Evolutionary conservation across 768 basidiomycete genomes (phyloP), one percentile per base, ranked within the genome.

Genomic region (Agrocybe pediades): DNA sequence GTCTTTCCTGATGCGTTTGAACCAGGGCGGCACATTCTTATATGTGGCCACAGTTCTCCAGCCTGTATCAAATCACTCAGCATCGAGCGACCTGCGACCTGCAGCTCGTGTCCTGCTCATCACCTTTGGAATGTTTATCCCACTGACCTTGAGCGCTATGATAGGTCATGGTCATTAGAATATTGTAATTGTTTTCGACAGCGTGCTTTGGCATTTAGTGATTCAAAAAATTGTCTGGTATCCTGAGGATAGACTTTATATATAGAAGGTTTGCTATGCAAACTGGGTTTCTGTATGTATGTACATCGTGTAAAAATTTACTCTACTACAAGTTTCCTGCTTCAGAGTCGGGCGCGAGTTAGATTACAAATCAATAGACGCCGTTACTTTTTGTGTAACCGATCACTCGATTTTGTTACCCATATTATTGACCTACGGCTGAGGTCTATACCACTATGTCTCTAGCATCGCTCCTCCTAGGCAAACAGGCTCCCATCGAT

Each of bases 1-100:
- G 41, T 16, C 15, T 21, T n/a, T 8, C 4, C 39, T 13, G 2
- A 27, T 40, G 23, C n/a, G 13, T 39, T 13, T 16, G 7, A 27
- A 51, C 27, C 40, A 95, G 92, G 95, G 92, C 41, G 95, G 95
- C 8, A 94, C 92, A 2, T 97, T 97, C 72, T 76, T 98, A 33
- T 97, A 96, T 65, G 95, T 98, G 8, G 93, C 95, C 1, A 94
- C 94, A 1, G 87, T 92, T 36, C 75, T 94, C n/a, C 91, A 92
- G 63, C 83, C 89, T 2, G 79, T 87, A 26, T 85, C 87, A 26
- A 74, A 79, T 16, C 76, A 78, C 48, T 65, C 68, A 9, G 33
- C 72, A 59, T 56, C 74, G 8, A 73, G 74, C 20, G 80, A 79
- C 40, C 68, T 86, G 40, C 68, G 72, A 11, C 76, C 79, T 45